phyloP scores from a whole-genome alignment of 192 early-diverging fungal genomes.

The Backusella sp. region DNA sequence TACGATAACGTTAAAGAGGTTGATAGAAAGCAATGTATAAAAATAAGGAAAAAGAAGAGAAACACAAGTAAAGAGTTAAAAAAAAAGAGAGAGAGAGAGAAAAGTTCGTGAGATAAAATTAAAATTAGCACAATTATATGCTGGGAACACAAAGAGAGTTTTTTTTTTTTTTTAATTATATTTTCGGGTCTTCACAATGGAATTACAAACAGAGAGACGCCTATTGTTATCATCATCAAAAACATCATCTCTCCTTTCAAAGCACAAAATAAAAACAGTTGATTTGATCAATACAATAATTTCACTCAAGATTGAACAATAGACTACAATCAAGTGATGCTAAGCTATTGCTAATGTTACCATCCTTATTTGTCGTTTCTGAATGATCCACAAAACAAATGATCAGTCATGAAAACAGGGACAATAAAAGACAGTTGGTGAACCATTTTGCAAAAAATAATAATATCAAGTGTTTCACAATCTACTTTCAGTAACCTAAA shows the following conservation, averaged over 20 bases:
- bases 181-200: not conserved
- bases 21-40: not conserved
- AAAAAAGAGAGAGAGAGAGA: not conserved
- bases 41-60: not conserved
- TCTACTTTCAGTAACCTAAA: not conserved
- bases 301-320: too few species aligned
- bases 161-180: not conserved
- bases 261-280: not conserved
- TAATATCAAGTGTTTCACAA: not conserved
- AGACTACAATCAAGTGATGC: not conserved
- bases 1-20: not conserved
- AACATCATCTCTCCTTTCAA: not conserved
- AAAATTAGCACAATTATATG: not conserved
- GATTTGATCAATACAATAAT: not conserved
- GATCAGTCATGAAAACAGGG: constrained; percentile 2
- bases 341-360: not conserved
- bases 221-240: not conserved
- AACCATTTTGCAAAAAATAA: not conserved
- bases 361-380: not conserved
- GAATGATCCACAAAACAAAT: constrained; percentile 6
- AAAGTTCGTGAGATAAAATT: constrained; percentile 4
- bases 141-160: not conserved
- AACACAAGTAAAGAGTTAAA: not conserved
- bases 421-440: not conserved
- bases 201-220: not conserved